Base-by-base conservation (phyloP, 106 monocot genomes). In the Xerophyta viscosa region DNA sequence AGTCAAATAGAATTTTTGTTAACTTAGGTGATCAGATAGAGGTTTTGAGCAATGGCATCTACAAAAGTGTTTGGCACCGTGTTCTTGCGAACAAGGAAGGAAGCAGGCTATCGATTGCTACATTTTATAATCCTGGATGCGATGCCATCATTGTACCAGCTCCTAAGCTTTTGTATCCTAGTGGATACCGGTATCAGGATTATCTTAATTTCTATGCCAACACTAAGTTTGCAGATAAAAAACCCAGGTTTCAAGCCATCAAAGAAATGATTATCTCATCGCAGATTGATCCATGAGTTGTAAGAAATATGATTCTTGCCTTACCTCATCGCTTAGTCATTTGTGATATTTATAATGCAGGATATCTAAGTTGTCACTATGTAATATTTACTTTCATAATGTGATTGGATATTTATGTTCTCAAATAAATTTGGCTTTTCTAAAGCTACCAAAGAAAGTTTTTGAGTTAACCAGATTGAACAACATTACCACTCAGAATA, bases 11-110 rank as follows among this genome's bases (percentile, higher is more conserved):
- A 51, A 71, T 88, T 44, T 79, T 78, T 31, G 69, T 88, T 29
- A 88, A 88, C 63, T 48, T 76, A 0, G 83, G 88, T 8, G 88
- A 88, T 56, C 83, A 88, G 60, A 23, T 88, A 20, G 83, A 88
- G 31, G 78, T 88, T 19, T 26, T 83, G 24, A 88, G 72, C 50
- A 88, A 88, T 47, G 88, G 88, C 24, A 31, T 36, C 4, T 83
- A 88, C 59, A 83, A 79, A 65, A 83, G 83, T 50, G 60, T 76
- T 23, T 8, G 28, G 56, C 88, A 88, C 54, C 74, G 66, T 0
- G 72, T 88, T 6, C 66, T 68, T 2, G 49, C 88, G 0, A 47
- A 50, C 62, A 60, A 72, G 41, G 58, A 76, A 14, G 78, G 82
- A 4, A 83, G 66, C 54, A 49, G 88, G 26, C 45, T 78, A 10